Evolutionary conservation across 164 flowering plant genomes (phyloP).

Genomic region (Aristolochia contorta): DNA sequence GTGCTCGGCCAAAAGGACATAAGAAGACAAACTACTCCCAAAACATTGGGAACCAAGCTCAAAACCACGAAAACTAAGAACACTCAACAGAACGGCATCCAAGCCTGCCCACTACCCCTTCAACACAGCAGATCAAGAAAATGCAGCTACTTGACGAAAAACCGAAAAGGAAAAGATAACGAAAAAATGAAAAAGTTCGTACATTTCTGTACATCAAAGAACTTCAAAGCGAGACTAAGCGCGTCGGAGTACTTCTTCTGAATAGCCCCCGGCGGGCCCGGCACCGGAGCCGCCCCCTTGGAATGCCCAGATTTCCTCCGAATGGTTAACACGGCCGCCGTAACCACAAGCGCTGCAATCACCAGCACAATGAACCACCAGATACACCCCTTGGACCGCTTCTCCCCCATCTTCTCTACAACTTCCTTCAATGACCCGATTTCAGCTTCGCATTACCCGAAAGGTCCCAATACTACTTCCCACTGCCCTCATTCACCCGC

Average conservation of each 20-base stretch:
- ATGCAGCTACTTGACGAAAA: no score
- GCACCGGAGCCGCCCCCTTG: constrained; percentile 44
- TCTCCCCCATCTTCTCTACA: constrained; percentile 33
- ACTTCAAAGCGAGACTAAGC: constrained; percentile 57
- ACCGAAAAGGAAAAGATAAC: not conserved
- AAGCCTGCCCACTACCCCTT: no score
- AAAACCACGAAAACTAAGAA: no score
- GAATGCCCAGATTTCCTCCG: constrained; percentile 21
- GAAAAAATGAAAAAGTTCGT: not conserved
- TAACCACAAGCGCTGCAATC: constrained; percentile 35
- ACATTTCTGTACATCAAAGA: constrained; percentile 93
- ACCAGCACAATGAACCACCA: constrained; percentile 49
- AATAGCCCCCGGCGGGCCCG: constrained; percentile 85
- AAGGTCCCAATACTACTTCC: no score
- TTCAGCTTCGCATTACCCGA: not conserved
- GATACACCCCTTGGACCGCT: constrained; percentile 35
- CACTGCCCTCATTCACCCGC: no score
- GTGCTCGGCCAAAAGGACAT: no score
- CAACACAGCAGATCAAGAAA: no score
- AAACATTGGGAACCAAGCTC: no score
- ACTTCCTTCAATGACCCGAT: not conserved
- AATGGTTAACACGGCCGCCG: constrained; percentile 33
- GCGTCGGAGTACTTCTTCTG: constrained; percentile 56
- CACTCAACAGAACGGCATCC: no score
- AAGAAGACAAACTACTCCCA: no score